Evolutionary conservation across 208 protist genomes (phyloP).

Genomic region (Trypanosoma lewisi): DNA sequence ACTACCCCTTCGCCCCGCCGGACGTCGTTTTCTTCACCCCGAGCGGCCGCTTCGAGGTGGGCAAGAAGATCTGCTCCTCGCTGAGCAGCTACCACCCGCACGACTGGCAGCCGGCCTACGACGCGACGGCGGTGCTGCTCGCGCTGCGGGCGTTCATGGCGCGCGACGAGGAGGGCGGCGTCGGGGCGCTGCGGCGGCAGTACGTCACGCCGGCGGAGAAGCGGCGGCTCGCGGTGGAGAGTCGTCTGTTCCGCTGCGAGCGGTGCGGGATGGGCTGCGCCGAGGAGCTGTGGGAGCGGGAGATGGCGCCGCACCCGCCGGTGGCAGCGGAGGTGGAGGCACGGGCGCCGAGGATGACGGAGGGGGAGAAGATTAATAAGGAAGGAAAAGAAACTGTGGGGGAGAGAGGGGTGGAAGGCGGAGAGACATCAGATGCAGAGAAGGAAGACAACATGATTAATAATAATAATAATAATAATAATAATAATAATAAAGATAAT

Average conservation of each 20-base stretch:
- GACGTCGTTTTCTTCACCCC: conserved; percentile 89
- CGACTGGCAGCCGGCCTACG: conserved; percentile 82
- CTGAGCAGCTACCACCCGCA: conserved; percentile 90
- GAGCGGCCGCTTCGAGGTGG: conserved; percentile 80
- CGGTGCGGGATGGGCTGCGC: conserved; percentile 30
- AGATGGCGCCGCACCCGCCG: conserved; percentile 51
- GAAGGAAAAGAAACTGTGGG: background rate
- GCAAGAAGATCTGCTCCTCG: conserved; percentile 84
- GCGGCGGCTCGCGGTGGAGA: conserved; percentile 37
- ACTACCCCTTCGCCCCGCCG: conserved; percentile 87
- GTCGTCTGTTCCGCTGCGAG: conserved; percentile 46
- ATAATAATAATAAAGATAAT: too few species aligned
- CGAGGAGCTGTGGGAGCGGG: conserved; percentile 37
- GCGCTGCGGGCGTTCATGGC: conserved; percentile 84
- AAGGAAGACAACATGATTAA: too few species aligned
- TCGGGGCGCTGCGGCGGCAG: conserved; percentile 55
- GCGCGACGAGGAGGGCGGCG: conserved; percentile 71
- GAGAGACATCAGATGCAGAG: too few species aligned
- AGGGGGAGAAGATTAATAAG: background rate
- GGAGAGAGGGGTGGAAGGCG: background rate
- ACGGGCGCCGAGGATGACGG: conserved; percentile 14
- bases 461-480: conserved; percentile 5
- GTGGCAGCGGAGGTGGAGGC: conserved; percentile 13
- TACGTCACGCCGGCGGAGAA: conserved; percentile 43
- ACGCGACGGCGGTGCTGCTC: conserved; percentile 58